These are phyloP conservation scores for Mycena citricolor DNA, from an alignment of 1,284 basidiomycete genomes.

Conservation along the genomic window DNA sequence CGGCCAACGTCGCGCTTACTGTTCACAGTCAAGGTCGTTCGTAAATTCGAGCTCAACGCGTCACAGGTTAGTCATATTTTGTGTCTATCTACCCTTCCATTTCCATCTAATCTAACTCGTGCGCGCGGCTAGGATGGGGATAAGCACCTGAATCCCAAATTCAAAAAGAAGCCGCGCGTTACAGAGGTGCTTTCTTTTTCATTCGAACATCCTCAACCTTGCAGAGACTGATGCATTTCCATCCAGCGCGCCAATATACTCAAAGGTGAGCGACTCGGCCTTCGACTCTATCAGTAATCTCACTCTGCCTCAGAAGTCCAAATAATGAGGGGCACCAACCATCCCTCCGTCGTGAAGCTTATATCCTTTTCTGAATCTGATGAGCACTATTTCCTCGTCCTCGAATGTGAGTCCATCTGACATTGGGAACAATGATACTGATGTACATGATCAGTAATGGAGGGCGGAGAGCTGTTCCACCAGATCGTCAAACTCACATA, in stretches of 20 bases:
- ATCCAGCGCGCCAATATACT: conserved; percentile 93
- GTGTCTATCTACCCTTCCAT: conserved; percentile 24
- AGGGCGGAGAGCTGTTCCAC: conserved; percentile 98
- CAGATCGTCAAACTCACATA: conserved; percentile 99
- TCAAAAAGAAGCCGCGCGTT: conserved; percentile 94
- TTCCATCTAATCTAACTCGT: conserved; percentile 25
- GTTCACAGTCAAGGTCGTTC: conserved; percentile 86
- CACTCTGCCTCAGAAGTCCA: conserved; percentile 77
- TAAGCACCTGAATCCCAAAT: conserved; percentile 88
- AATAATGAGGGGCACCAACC: conserved; percentile 96
- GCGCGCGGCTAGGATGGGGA: conserved; percentile 70
- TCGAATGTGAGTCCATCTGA: conserved; percentile 70
- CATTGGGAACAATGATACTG: conserved; percentile 7
- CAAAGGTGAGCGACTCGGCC: conserved; percentile 63
- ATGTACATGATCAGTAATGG: conserved; percentile 66
- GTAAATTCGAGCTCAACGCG: conserved; percentile 94
- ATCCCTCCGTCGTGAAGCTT: conserved; percentile 89
- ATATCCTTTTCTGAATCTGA: conserved; percentile 87
- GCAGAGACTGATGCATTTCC: conserved; percentile 33
- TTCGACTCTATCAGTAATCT: conserved; percentile 1
- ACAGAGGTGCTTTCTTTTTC: conserved; percentile 78
- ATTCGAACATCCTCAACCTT: conserved; percentile 24
- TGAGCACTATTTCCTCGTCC: conserved; percentile 92
- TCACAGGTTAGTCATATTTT: conserved; percentile 79
- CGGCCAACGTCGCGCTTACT: conserved; percentile 15